These are phyloP conservation scores for Chamaecrista fasciculata DNA, from an alignment of 306 rosid species.

Conservation along the genomic window DNA sequence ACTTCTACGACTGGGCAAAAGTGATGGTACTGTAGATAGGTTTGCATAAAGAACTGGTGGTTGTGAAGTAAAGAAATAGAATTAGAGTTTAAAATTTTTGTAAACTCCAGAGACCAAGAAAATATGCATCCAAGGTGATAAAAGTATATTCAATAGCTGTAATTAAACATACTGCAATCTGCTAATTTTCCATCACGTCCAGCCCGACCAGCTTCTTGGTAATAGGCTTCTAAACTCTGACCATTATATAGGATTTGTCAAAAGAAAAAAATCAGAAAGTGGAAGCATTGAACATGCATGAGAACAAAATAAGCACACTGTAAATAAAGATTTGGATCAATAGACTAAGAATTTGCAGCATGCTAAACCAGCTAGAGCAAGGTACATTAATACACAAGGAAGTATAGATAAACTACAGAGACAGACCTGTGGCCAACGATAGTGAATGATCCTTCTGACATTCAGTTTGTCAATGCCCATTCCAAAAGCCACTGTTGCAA, in stretches of 20 bases:
- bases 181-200: conserved; percentile 95
- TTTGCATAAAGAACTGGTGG: conserved; percentile 83
- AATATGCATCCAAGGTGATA: conserved; percentile 7
- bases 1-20: conserved; percentile 81
- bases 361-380: not conserved
- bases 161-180: conserved; percentile 68
- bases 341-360: not conserved
- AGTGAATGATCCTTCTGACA: conserved; percentile 91
- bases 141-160: not conserved
- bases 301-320: not conserved
- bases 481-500: conserved; percentile 97
- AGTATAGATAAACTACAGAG: conserved; percentile 14
- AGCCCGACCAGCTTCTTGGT: conserved; percentile 98
- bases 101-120: conserved; percentile 7
- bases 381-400: conserved; percentile 10
- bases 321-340: not conserved
- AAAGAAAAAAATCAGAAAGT: not conserved
- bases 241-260: conserved; percentile 21
- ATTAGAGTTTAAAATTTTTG: conserved; percentile 1
- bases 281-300: conserved; percentile 1
- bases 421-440: conserved; percentile 98
- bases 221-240: conserved; percentile 94
- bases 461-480: conserved; percentile 95
- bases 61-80: conserved; percentile 19
- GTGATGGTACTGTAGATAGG: conserved; percentile 71